These are phyloP conservation scores for Oryza nivara DNA, from an alignment of 176 grass and related monocot species.

Conservation along the genomic window DNA sequence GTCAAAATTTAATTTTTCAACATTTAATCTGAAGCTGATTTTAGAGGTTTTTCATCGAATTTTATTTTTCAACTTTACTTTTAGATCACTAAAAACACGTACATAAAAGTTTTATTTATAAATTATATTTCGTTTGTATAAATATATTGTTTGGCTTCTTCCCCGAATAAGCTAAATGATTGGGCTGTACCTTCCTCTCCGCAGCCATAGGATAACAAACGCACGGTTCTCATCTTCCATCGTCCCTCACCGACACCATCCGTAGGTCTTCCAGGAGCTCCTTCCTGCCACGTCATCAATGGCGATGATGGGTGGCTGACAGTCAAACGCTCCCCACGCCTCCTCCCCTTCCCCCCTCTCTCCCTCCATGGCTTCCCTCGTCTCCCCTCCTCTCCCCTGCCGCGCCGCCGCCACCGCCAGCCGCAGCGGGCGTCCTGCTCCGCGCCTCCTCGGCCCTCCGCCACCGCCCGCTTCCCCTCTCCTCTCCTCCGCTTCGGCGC, in stretches of 20 bases:
- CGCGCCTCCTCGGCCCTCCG: neutral
- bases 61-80: too few species aligned
- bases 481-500: conserved; percentile 19
- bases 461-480: neutral
- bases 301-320: conserved; percentile 46
- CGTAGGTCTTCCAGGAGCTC: neutral
- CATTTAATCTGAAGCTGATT: too few species aligned
- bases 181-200: neutral
- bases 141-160: too few species aligned
- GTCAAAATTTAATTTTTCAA: too few species aligned
- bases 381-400: conserved; percentile 19
- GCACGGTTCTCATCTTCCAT: neutral
- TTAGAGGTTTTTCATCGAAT: too few species aligned
- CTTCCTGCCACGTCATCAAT: conserved; percentile 16
- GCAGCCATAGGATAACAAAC: conserved; percentile 13
- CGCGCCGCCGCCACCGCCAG: neutral
- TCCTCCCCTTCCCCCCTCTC: neutral
- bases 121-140: too few species aligned
- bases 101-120: too few species aligned
- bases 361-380: conserved; percentile 44
- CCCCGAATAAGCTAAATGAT: too few species aligned
- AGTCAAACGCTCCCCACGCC: neutral
- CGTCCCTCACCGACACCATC: neutral
- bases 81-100: too few species aligned
- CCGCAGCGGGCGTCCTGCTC: neutral